A percentile compares a stretch with the other conserved stretches of the same genome.
phyloP scores from a whole-genome alignment of 176 grass and related monocot genomes.

The Oryza glaberrima region DNA sequence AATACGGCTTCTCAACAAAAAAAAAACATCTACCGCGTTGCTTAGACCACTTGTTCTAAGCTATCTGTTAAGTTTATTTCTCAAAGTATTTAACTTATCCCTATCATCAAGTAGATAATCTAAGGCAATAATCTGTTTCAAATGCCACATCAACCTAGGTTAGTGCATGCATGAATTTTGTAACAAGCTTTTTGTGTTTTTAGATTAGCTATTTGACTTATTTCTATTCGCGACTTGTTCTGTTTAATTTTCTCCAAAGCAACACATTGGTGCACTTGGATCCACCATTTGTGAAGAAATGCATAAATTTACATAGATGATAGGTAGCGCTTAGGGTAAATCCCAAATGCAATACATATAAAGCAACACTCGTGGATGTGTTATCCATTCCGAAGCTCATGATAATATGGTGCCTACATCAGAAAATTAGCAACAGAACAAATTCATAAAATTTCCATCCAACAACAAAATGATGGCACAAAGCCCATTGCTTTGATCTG shows the following conservation, averaged over 20 bases:
- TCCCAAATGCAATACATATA: background rate
- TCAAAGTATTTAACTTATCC: too few species aligned
- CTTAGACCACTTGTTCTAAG: too few species aligned
- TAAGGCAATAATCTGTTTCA: too few species aligned
- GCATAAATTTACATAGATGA: background rate
- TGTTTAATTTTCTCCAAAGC: slow-evolving; percentile 4
- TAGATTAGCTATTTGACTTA: background rate
- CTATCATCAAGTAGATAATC: too few species aligned
- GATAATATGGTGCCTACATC: background rate
- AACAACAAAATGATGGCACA: slow-evolving; percentile 1
- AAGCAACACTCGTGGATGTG: background rate
- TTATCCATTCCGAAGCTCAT: background rate
- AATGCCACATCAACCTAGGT: background rate
- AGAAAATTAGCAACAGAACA: background rate
- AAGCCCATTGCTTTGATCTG: background rate
- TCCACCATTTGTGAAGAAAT: slow-evolving; percentile 14
- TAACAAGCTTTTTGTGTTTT: background rate
- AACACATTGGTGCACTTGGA: slow-evolving; percentile 9
- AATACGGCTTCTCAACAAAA: too few species aligned
- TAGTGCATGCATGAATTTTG: background rate
- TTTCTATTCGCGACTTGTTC: background rate
- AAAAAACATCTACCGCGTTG: too few species aligned
- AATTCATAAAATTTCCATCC: background rate
- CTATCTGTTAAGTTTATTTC: too few species aligned
- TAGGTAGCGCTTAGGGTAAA: background rate